These are phyloP conservation scores for Heteromeles arbutifolia DNA, from an alignment of 306 rosid species.

Conservation along the genomic window DNA sequence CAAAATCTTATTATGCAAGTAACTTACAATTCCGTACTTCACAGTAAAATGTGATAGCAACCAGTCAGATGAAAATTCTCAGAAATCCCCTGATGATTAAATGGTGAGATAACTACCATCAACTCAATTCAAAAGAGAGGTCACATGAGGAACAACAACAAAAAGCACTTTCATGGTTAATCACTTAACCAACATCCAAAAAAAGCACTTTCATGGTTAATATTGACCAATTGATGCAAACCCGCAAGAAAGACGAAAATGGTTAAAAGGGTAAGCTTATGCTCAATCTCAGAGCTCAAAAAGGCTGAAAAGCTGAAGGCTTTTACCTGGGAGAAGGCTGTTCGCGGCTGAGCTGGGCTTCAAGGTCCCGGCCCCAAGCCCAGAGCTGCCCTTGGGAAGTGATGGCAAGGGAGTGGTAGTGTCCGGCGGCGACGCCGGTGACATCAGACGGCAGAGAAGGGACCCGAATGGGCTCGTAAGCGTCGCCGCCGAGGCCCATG, in stretches of 20 bases:
- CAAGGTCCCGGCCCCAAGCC: slow-evolving; percentile 90
- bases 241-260: neutral
- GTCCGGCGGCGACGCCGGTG: slow-evolving; percentile 55
- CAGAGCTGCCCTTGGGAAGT: slow-evolving; percentile 58
- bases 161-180: too few relatives aligned
- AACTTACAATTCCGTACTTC: slow-evolving; percentile 6
- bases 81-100: neutral
- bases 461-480: slow-evolving; percentile 65
- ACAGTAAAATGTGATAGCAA: neutral
- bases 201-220: neutral
- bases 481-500: slow-evolving; percentile 46
- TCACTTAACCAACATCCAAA: neutral
- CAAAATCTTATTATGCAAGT: slow-evolving; percentile 1
- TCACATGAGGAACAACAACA: neutral
- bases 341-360: slow-evolving; percentile 82
- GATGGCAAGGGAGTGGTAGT: slow-evolving; percentile 78
- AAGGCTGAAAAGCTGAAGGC: neutral
- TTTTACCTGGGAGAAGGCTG: slow-evolving; percentile 42
- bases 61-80: neutral
- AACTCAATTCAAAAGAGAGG: neutral
- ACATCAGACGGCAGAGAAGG: slow-evolving; percentile 54
- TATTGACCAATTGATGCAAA: neutral
- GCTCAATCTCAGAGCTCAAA: neutral
- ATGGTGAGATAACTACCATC: neutral
- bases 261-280: neutral